Conservation (phyloP, 805 yeast species). For the Lachancea dasiensis region DNA sequence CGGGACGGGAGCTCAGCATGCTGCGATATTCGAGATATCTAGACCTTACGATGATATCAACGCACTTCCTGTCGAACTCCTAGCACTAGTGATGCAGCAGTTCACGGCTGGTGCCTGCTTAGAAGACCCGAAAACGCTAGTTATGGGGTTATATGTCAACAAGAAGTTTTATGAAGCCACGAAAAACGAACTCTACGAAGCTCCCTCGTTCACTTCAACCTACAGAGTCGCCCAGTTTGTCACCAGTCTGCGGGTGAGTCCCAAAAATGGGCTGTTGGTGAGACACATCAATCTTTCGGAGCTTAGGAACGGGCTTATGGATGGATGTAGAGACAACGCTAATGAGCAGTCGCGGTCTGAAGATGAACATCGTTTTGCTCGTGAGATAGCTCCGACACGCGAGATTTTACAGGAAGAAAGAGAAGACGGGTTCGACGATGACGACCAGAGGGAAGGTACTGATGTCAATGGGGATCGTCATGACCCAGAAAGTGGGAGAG, state of each 20-base stretch:
- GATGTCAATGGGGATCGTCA: neutral
- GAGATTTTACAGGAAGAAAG: conserved; percentile 4
- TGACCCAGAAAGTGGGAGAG: conserved; percentile 1
- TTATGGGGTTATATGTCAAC: conserved; percentile 46
- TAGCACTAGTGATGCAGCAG: conserved; percentile 17
- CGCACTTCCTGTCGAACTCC: conserved; percentile 32
- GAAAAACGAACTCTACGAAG: conserved; percentile 48
- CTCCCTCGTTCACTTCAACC: conserved; percentile 57
- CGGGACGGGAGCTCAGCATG: conserved; percentile 9
- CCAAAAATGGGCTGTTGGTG: conserved; percentile 52
- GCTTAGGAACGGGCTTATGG: conserved; percentile 36
- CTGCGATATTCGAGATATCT: conserved; percentile 3
- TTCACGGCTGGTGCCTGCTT: conserved; percentile 13
- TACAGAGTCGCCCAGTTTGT: conserved; percentile 79
- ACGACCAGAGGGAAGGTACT: too few relatives aligned
- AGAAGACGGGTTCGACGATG: too few relatives aligned
- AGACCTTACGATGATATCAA: conserved; percentile 20
- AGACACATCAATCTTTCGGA: conserved; percentile 53
- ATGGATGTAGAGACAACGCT: conserved; percentile 10
- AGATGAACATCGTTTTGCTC: conserved; percentile 1
- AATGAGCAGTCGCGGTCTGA: conserved; percentile 7
- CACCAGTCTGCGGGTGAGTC: conserved; percentile 52
- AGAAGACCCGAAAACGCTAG: conserved; percentile 37
- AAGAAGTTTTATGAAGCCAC: conserved; percentile 46
- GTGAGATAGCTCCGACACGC: conserved; percentile 1